Conservation (phyloP, 495 filamentous ascomycete species). For the Daldinia childiae region DNA sequence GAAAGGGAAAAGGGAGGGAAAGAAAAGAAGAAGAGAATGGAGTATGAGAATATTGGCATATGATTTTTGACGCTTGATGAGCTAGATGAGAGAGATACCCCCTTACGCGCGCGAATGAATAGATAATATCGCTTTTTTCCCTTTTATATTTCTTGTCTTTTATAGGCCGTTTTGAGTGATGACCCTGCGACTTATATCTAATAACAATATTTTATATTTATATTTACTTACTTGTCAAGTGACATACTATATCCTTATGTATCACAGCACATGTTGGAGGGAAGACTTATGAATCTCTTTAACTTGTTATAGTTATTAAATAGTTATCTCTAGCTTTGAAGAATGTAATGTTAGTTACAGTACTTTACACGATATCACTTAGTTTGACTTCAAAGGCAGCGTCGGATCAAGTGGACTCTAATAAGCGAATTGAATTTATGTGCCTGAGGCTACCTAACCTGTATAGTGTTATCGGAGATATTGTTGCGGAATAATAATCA, state of each 20-base stretch:
- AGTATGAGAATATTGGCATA: not conserved
- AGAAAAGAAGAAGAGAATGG: not conserved
- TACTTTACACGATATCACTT: not conserved
- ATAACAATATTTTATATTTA: not conserved
- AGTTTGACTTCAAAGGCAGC: not conserved
- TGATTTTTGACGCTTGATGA: not conserved
- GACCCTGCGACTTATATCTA: not conserved
- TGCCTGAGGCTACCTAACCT: too few species aligned
- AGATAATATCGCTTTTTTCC: not conserved
- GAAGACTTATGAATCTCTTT: not conserved
- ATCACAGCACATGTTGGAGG: not conserved
- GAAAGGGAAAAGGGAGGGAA: not conserved
- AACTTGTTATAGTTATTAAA: not conserved
- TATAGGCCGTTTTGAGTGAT: not conserved
- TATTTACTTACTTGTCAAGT: not conserved
- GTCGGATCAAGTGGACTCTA: not conserved
- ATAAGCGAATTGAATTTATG: not conserved
- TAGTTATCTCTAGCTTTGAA: not conserved
- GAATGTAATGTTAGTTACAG: too few species aligned
- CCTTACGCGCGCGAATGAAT: not conserved
- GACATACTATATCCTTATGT: not conserved
- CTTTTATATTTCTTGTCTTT: not conserved
- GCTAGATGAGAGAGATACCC: slow-evolving; percentile 2
- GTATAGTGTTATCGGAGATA: too few species aligned
- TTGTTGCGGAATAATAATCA: not conserved